Percentiles rank a stretch among this genome's conserved stretches.
Conservation (phyloP, 2,329 filamentous ascomycete species). For the Penicillium sp. region DNA sequence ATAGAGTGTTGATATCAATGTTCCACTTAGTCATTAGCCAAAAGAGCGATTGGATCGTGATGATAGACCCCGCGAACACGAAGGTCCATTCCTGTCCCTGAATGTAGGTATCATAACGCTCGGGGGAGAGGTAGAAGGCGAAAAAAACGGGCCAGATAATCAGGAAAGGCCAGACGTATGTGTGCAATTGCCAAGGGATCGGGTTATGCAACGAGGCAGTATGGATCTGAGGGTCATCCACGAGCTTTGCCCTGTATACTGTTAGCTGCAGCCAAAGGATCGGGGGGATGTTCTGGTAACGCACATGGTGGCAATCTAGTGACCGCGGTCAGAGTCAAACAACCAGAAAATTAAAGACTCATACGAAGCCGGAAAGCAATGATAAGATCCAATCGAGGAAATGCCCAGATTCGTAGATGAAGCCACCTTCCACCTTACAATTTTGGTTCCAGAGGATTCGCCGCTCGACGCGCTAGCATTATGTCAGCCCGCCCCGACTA, state of each 20-base stretch:
- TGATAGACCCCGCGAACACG: slow-evolving; percentile 84
- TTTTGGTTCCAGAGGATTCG: slow-evolving; percentile 26
- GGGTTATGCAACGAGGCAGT: slow-evolving; percentile 85
- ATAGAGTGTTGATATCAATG: slow-evolving; percentile 77
- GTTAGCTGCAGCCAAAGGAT: slow-evolving; percentile 12
- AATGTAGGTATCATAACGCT: slow-evolving; percentile 88
- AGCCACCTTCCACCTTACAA: slow-evolving; percentile 25
- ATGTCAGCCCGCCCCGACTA: slow-evolving; percentile 13
- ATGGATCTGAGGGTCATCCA: slow-evolving; percentile 88
- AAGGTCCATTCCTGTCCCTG: slow-evolving; percentile 97
- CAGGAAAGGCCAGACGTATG: slow-evolving; percentile 90
- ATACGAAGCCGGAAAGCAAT: slow-evolving; percentile 23
- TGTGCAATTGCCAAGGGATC: slow-evolving; percentile 74
- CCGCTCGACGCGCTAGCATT: slow-evolving; percentile 23
- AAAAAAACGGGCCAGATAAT: slow-evolving; percentile 92
- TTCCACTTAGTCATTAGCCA: slow-evolving; percentile 99
- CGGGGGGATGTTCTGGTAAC: slow-evolving; percentile 14
- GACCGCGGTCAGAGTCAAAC: slow-evolving; percentile 33
- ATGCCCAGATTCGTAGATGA: slow-evolving; percentile 19
- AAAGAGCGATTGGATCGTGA: slow-evolving; percentile 80
- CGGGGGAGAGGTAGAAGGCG: slow-evolving; percentile 76
- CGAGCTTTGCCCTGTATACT: slow-evolving; percentile 68
- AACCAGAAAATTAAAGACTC: slow-evolving; percentile 24
- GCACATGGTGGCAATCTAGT: slow-evolving; percentile 36
- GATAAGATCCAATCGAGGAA: slow-evolving; percentile 12